Percentiles rank a stretch among this genome's conserved stretches.
Evolutionary conservation across 2,329 filamentous ascomycete genomes (phyloP).

Genomic region (Aquanectria penicillioides): DNA sequence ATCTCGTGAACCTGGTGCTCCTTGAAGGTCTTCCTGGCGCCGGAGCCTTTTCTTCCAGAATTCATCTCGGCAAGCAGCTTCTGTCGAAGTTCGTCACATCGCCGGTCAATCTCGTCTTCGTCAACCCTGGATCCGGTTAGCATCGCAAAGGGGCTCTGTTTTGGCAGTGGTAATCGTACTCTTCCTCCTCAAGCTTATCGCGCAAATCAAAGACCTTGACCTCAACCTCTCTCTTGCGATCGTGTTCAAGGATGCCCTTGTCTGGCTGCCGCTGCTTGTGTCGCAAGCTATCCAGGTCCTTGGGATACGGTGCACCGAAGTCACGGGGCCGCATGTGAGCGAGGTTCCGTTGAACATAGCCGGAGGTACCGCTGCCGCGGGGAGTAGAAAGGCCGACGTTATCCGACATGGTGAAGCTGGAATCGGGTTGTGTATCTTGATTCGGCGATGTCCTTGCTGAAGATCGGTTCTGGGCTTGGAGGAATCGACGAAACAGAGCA

Average conservation of each 20-base stretch:
- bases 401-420: slow-evolving; percentile 77
- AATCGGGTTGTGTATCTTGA: background rate
- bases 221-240: slow-evolving; percentile 89
- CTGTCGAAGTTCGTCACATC: slow-evolving; percentile 54
- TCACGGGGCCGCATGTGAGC: slow-evolving; percentile 89
- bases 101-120: slow-evolving; percentile 89
- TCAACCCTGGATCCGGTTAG: slow-evolving; percentile 65
- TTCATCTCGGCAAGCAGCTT: slow-evolving; percentile 54
- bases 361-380: slow-evolving; percentile 93
- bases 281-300: slow-evolving; percentile 73
- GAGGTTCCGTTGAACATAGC: slow-evolving; percentile 96
- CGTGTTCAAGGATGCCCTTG: slow-evolving; percentile 92
- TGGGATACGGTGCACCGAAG: slow-evolving; percentile 79
- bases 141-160: background rate
- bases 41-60: slow-evolving; percentile 44
- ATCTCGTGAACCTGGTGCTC: slow-evolving; percentile 95
- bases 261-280: slow-evolving; percentile 88
- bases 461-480: no score
- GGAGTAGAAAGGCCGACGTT: slow-evolving; percentile 97
- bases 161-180: slow-evolving; percentile 57
- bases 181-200: slow-evolving; percentile 92
- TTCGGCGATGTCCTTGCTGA: slow-evolving; percentile 5
- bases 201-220: slow-evolving; percentile 92
- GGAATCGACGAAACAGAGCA: background rate
- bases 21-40: slow-evolving; percentile 72